phyloP scores from a whole-genome alignment of 306 rosid genomes.

The Gleditsia sinensis region DNA sequence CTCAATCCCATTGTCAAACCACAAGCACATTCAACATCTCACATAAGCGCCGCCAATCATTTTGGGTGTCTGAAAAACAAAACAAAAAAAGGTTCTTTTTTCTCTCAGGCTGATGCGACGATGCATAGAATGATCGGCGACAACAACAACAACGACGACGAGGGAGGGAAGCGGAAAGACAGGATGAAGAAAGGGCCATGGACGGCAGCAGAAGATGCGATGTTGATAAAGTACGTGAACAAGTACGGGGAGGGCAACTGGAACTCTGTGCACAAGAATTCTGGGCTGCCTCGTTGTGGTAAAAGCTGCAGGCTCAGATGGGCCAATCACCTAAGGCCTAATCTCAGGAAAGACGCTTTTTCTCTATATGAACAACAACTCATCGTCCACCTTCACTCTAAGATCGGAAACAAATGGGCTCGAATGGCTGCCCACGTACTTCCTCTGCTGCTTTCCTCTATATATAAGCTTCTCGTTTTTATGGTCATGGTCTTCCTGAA shows the following conservation, averaged over 20 bases:
- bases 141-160: not conserved
- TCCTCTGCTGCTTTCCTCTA: not conserved
- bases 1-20: slow-evolving; percentile 19
- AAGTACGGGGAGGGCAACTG: slow-evolving; percentile 86
- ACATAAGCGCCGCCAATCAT: not conserved
- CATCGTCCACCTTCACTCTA: slow-evolving; percentile 77
- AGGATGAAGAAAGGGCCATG: slow-evolving; percentile 79
- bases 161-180: not conserved
- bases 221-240: slow-evolving; percentile 66
- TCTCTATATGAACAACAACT: slow-evolving; percentile 57
- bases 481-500: too few relatives aligned
- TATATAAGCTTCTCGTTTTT: too few relatives aligned
- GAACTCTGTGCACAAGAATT: slow-evolving; percentile 71
- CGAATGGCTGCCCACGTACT: slow-evolving; percentile 81
- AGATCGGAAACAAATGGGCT: slow-evolving; percentile 90
- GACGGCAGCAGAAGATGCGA: slow-evolving; percentile 67
- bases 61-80: not conserved
- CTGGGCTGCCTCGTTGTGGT: slow-evolving; percentile 68
- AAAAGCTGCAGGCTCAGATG: slow-evolving; percentile 91
- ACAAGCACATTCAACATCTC: too few relatives aligned
- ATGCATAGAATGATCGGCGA: slow-evolving; percentile 30
- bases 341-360: slow-evolving; percentile 75
- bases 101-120: not conserved
- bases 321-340: slow-evolving; percentile 88
- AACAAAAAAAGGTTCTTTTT: not conserved